Evolutionary conservation across 345 rosid species (phyloP).

Genomic region (Citropsis articulata): DNA sequence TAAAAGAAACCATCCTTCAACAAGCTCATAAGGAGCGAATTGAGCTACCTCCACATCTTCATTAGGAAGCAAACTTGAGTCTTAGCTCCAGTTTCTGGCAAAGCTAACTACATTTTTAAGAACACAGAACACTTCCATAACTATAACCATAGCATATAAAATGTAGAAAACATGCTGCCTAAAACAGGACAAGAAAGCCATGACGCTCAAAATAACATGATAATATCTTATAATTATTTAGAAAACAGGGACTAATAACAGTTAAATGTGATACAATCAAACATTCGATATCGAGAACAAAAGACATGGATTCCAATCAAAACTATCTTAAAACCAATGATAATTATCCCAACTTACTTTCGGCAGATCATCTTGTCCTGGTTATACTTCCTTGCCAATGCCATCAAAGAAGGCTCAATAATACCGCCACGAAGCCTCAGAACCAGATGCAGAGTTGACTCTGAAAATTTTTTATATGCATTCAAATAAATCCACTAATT

Average conservation of each 20-base stretch:
- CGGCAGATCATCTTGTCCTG: constrained; percentile 80
- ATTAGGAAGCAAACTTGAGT: background rate
- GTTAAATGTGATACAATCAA: too few relatives aligned
- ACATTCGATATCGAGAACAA: background rate
- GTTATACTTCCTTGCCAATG: constrained; percentile 66
- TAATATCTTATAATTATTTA: background rate
- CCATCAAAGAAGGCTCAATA: constrained; percentile 73
- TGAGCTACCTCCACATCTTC: background rate
- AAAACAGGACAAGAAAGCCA: background rate
- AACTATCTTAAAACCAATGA: background rate
- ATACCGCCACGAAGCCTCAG: constrained; percentile 79
- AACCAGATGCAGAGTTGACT: constrained; percentile 68
- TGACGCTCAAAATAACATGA: background rate
- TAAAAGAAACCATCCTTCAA: background rate
- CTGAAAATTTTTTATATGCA: constrained; percentile 26
- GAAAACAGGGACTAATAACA: background rate
- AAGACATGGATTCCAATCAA: background rate
- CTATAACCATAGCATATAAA: background rate
- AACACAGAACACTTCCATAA: background rate
- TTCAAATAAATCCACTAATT: constrained; percentile 2
- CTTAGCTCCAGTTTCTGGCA: background rate
- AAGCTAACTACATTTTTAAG: background rate
- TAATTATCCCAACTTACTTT: constrained; percentile 43
- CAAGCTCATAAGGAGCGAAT: background rate
- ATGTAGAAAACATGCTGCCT: too few relatives aligned